Conservation (phyloP, 2,329 filamentous ascomycete species). For the Coniosporium tulheliwenetii region DNA sequence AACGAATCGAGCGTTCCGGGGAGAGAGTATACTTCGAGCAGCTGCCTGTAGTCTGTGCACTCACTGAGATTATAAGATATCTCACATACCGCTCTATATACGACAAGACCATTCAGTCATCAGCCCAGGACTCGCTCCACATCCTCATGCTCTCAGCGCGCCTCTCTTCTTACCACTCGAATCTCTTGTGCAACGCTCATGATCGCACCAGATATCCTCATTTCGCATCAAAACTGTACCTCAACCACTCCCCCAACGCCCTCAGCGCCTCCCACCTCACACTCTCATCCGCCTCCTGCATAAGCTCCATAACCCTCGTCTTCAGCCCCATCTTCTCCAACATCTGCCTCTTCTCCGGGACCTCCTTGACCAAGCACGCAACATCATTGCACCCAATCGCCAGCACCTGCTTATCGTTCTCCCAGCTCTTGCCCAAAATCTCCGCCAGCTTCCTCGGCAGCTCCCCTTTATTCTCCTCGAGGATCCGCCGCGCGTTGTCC, state of each 20-base stretch:
- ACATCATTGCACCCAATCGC: constrained; percentile 90
- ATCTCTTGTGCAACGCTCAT: too few species aligned
- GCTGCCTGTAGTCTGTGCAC: too few species aligned
- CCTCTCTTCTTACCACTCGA: background rate
- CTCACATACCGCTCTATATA: too few species aligned
- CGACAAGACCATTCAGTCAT: too few species aligned
- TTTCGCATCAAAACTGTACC: constrained; percentile 45
- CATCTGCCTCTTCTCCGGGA: constrained; percentile 65
- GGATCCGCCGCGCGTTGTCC: constrained; percentile 75
- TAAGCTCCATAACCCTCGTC: constrained; percentile 79
- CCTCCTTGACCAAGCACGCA: constrained; percentile 74
- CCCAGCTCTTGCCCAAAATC: constrained; percentile 69
- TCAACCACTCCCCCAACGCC: constrained; percentile 64
- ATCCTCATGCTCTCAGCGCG: background rate
- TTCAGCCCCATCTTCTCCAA: constrained; percentile 78
- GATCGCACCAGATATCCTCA: too few species aligned
- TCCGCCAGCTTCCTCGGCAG: constrained; percentile 70
- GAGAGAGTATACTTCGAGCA: too few species aligned
- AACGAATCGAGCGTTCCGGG: too few species aligned
- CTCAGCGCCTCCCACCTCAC: constrained; percentile 87
- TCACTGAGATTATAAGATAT: too few species aligned
- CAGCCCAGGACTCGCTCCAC: background rate
- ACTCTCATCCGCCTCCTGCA: constrained; percentile 76
- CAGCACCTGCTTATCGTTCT: constrained; percentile 71
- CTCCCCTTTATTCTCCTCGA: constrained; percentile 68